Percentiles rank a stretch among this genome's conserved stretches.
These are phyloP conservation scores for Crassisporium funariophilum DNA, from an alignment of 768 basidiomycete genomes.

Conservation along the genomic window DNA sequence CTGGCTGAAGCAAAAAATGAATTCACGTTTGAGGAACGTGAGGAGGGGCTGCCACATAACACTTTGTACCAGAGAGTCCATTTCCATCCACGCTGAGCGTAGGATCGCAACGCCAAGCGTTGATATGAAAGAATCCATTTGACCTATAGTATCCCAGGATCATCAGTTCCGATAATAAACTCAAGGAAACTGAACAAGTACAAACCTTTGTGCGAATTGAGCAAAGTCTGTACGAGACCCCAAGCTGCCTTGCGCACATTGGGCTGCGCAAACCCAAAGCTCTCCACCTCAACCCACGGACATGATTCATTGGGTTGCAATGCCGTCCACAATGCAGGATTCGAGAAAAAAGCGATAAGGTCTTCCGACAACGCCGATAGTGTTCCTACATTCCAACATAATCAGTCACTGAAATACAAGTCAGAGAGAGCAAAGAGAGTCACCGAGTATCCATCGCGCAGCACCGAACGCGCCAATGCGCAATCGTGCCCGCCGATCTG, in stretches of 20 bases:
- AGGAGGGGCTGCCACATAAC: constrained; percentile 73
- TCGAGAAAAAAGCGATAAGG: constrained; percentile 44
- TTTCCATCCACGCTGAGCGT: constrained; percentile 70
- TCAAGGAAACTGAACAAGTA: too few relatives aligned
- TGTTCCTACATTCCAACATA: constrained; percentile 16
- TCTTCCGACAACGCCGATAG: constrained; percentile 27
- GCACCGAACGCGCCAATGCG: constrained; percentile 70
- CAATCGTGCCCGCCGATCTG: constrained; percentile 70
- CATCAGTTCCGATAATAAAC: too few relatives aligned
- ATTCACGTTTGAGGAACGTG: constrained; percentile 69
- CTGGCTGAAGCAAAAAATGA: neutral
- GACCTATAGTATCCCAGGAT: constrained; percentile 22
- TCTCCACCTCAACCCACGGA: constrained; percentile 44
- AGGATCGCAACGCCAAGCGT: constrained; percentile 60
- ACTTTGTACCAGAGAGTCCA: constrained; percentile 66
- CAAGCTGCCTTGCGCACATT: constrained; percentile 75
- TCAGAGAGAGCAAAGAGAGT: constrained; percentile 19
- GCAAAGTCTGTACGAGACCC: constrained; percentile 49
- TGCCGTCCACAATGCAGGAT: constrained; percentile 61
- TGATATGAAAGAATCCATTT: constrained; percentile 35
- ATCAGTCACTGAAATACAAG: neutral
- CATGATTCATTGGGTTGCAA: constrained; percentile 46
- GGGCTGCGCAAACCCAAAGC: constrained; percentile 69
- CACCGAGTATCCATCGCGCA: constrained; percentile 64
- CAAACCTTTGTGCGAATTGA: constrained; percentile 51